Evolutionary conservation across 768 basidiomycete species (phyloP).

Genomic region (Suillus weaverae): DNA sequence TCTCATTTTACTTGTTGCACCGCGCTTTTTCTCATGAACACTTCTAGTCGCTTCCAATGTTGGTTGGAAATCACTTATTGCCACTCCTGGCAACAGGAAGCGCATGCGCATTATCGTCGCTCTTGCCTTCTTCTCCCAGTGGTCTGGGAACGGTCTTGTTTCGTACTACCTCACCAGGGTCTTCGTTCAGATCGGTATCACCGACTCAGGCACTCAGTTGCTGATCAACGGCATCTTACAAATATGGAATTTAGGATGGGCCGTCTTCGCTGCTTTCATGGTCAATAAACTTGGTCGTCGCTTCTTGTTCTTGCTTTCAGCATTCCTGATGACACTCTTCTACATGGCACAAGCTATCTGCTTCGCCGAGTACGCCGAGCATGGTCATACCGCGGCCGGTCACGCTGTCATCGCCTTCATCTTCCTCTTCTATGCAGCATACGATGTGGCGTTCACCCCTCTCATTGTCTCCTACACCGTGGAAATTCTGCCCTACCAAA

Average conservation of each 20-base stretch:
- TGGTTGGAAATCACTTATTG: conserved; percentile 69
- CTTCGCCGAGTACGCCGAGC: conserved; percentile 54
- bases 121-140: conserved; percentile 82
- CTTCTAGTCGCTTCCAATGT: conserved; percentile 50
- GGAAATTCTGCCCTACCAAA: conserved; percentile 80
- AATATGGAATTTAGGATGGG: conserved; percentile 76
- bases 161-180: conserved; percentile 81
- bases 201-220: conserved; percentile 59
- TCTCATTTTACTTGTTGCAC: neutral
- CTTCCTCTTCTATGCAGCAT: conserved; percentile 78
- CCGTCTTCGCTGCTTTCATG: conserved; percentile 53
- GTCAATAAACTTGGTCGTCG: conserved; percentile 71
- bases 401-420: conserved; percentile 81
- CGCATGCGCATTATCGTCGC: conserved; percentile 78
- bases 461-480: conserved; percentile 86
- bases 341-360: conserved; percentile 70
- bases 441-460: conserved; percentile 84
- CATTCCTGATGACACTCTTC: conserved; percentile 59
- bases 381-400: conserved; percentile 43
- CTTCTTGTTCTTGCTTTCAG: conserved; percentile 65
- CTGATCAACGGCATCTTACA: conserved; percentile 86
- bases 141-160: conserved; percentile 84
- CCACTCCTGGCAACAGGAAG: conserved; percentile 68
- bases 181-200: conserved; percentile 67
- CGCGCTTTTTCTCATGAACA: neutral